Evolutionary conservation across 257 asterid species (phyloP).

Genomic region (Perilla frutescens): DNA sequence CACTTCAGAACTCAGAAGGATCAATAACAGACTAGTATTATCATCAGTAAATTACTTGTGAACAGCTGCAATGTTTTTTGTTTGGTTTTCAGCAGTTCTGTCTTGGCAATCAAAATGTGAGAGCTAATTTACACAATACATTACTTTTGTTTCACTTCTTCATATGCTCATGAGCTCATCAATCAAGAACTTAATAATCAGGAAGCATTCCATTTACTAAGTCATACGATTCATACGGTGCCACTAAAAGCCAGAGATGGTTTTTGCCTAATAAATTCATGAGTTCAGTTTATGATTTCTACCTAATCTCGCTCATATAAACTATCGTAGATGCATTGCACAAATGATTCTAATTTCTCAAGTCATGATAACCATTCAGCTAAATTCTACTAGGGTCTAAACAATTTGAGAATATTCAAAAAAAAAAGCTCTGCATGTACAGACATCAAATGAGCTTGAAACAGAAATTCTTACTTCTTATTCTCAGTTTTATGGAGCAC

Average conservation of each 20-base stretch:
- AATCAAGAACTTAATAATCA: neutral
- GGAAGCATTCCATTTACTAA: neutral
- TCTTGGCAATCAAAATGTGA: neutral
- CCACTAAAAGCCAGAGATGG: neutral
- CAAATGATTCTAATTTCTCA: neutral
- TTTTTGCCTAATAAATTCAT: constrained; percentile 20
- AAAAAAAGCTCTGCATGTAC: constrained; percentile 32
- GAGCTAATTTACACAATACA: neutral
- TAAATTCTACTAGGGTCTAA: neutral
- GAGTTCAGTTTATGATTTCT: constrained; percentile 4
- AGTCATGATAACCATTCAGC: constrained; percentile 26
- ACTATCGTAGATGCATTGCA: neutral
- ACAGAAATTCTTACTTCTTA: constrained; percentile 56
- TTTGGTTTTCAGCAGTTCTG: constrained; percentile 3
- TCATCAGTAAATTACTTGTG: neutral
- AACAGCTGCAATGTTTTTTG: too few species aligned
- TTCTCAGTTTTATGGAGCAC: constrained; percentile 74
- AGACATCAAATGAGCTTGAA: constrained; percentile 26
- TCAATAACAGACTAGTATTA: constrained; percentile 6
- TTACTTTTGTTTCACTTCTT: neutral
- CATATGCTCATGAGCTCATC: neutral
- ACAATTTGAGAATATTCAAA: constrained; percentile 8
- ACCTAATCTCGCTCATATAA: constrained; percentile 1
- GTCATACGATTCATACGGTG: constrained; percentile 27
- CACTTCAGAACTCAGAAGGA: constrained; percentile 5